A percentile compares a stretch with the other conserved stretches of the same genome.
Evolutionary conservation across 2,329 filamentous ascomycete species (phyloP).

Genomic region (Cladosporium cucumerinum): DNA sequence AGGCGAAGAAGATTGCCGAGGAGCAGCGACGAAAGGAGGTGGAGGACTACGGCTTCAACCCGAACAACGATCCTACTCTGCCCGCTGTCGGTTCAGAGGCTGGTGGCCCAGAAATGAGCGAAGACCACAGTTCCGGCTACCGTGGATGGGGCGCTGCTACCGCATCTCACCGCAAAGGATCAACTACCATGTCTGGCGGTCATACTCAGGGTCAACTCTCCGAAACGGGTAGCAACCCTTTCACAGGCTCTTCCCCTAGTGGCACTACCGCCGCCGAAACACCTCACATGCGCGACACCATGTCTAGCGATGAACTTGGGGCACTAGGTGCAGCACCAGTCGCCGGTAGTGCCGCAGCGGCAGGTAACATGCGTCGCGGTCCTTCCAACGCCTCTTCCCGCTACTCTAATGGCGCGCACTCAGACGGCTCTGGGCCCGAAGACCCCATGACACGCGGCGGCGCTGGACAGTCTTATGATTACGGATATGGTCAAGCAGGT

Average conservation of each 20-base stretch:
- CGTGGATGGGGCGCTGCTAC: constrained; percentile 86
- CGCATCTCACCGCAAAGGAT: constrained; percentile 69
- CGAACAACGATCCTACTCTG: constrained; percentile 88
- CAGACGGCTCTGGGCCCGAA: constrained; percentile 45
- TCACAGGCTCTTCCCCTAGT: constrained; percentile 43
- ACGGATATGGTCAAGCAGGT: constrained; percentile 42
- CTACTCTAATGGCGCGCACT: constrained; percentile 79
- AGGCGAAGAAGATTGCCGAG: constrained; percentile 77
- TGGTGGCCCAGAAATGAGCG: constrained; percentile 65
- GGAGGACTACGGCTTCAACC: constrained; percentile 95
- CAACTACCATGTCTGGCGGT: constrained; percentile 82
- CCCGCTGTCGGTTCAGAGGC: constrained; percentile 53
- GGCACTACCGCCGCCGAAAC: constrained; percentile 62
- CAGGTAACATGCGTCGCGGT: constrained; percentile 72
- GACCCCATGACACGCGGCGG: constrained; percentile 20
- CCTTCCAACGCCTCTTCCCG: constrained; percentile 94
- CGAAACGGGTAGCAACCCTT: constrained; percentile 60
- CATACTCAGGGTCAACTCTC: constrained; percentile 53
- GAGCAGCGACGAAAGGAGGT: constrained; percentile 92
- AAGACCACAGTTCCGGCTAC: constrained; percentile 76
- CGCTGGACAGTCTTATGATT: constrained; percentile 32
- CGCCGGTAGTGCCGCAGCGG: constrained; percentile 49
- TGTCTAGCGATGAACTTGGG: constrained; percentile 77
- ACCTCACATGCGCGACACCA: constrained; percentile 50
- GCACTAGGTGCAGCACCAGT: constrained; percentile 69